Percentiles rank a stretch among this genome's conserved stretches.
Conservation (phyloP, 306 rosid species). For the cucumber (Cucumis sativus) region DNA sequence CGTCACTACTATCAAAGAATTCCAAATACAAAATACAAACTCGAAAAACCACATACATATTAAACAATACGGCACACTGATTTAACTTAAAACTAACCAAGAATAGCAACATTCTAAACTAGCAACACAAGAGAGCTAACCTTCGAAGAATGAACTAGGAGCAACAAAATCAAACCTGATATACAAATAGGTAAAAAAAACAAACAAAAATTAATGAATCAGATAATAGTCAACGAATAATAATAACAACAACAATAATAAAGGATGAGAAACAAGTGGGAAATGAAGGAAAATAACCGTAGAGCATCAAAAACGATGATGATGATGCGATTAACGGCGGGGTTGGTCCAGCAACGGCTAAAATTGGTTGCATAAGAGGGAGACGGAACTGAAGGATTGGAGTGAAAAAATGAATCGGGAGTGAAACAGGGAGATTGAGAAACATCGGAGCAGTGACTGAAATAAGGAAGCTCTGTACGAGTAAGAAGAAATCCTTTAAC, state of each 20-base stretch:
- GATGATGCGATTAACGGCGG: conserved; percentile 46
- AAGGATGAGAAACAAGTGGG: background rate
- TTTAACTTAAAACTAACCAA: background rate
- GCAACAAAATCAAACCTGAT: conserved; percentile 85
- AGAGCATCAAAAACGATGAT: conserved; percentile 74
- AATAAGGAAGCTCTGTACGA: conserved; percentile 77
- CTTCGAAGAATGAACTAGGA: conserved; percentile 73
- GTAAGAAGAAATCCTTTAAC: conserved; percentile 82
- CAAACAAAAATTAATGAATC: background rate
- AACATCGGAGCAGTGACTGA: conserved; percentile 61
- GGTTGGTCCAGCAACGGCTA: conserved; percentile 62
- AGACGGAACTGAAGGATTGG: background rate
- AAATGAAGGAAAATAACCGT: conserved; percentile 20
- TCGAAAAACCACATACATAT: background rate
- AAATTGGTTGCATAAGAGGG: conserved; percentile 1
- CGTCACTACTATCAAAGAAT: background rate
- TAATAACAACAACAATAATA: background rate
- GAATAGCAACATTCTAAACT: background rate
- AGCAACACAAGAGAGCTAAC: conserved; percentile 17
- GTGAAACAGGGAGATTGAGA: conserved; percentile 49
- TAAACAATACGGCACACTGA: background rate
- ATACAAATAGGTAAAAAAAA: background rate
- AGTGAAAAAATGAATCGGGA: conserved; percentile 5
- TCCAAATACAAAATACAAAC: background rate
- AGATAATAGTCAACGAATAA: background rate